These are phyloP conservation scores for Elsinoe perseae DNA, from an alignment of 2,329 filamentous ascomycete species.

Conservation along the genomic window DNA sequence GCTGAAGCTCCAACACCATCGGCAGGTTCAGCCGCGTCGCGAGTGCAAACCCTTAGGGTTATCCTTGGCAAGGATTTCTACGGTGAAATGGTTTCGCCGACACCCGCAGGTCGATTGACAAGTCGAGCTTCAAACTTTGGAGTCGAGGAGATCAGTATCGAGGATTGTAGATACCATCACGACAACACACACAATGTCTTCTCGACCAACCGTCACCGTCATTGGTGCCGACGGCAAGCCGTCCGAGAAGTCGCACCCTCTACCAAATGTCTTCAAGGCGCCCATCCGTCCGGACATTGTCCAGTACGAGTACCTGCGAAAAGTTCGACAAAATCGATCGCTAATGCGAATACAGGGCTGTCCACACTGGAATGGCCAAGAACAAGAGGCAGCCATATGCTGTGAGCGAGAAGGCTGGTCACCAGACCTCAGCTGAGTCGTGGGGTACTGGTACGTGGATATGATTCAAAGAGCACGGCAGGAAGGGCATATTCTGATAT, in stretches of 20 bases:
- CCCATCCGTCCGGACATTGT: constrained; percentile 99
- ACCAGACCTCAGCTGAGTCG: constrained; percentile 99
- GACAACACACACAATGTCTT: constrained; percentile 62
- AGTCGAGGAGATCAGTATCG: constrained; percentile 3
- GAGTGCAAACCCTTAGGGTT: neutral
- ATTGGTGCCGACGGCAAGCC: constrained; percentile 91
- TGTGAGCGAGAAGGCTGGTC: constrained; percentile 99
- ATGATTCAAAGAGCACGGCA: constrained; percentile 17
- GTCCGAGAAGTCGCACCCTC: constrained; percentile 79
- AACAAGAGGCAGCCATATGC: constrained; percentile 99
- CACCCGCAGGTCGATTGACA: neutral
- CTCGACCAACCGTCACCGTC: constrained; percentile 95
- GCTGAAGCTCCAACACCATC: neutral
- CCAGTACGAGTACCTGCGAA: constrained; percentile 56
- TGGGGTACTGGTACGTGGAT: constrained; percentile 84
- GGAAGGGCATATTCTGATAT: constrained; percentile 15
- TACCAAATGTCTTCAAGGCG: constrained; percentile 93
- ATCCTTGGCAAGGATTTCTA: neutral
- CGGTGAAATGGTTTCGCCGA: constrained; percentile 4
- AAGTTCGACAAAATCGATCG: constrained; percentile 17
- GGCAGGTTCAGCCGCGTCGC: neutral
- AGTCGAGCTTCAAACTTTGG: constrained; percentile 10
- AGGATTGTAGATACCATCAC: constrained; percentile 15
- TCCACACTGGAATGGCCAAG: constrained; percentile 99
- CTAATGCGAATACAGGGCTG: constrained; percentile 43